Evolutionary conservation across 2,329 filamentous ascomycete genomes (phyloP), one percentile per base, ranked within the genome.

Genomic region (Trichoderma harzianum): DNA sequence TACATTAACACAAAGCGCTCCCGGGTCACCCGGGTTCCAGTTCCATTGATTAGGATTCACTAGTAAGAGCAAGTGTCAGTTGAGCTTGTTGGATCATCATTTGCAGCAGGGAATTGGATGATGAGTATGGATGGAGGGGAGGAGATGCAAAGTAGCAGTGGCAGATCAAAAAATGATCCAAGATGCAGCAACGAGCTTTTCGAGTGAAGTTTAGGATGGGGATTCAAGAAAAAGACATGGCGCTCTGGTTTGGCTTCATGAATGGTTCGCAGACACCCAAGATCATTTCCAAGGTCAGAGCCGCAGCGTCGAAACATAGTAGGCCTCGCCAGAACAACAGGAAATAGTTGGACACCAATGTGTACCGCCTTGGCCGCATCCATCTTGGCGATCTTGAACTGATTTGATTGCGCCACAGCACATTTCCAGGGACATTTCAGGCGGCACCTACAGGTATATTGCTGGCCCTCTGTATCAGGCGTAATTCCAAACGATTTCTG

Each of bases 21-120:
- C 85, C 2, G 77, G 75, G 18, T 79, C 77, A 11, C 79, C 79
- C 14, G 78, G 75, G 26, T 79, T 74, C 76, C 84, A 82, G 74
- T 84, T 85, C 86, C 86, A 88, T 78, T 87, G 86, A 74, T 88
- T 88, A 61, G 86, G 86, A 75, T 88, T 88, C 70, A 87, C 86
- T 88, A 71, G 18, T 43, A 24, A 26, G 21, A 62, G 60, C 43
- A 32, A 24, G 21, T 30, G 66, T 55, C 21, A 69, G 67, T 47
- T 14, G 18, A 51, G 24, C 28, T 53, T 53, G 57, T 34, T 53
- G 10, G 21, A 18, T 47, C 34, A n/a, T 18, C 14, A 18, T 26
- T 66, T 36, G 47, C 47, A 47, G 51, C 6, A 39, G 14, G 47
- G 28, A 36, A n/a, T 10, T 10, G 12, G 16, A 14, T 11, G 16